phyloP scores from a whole-genome alignment of 192 early-diverging fungal genomes.

The Backusella tarrabulga region DNA sequence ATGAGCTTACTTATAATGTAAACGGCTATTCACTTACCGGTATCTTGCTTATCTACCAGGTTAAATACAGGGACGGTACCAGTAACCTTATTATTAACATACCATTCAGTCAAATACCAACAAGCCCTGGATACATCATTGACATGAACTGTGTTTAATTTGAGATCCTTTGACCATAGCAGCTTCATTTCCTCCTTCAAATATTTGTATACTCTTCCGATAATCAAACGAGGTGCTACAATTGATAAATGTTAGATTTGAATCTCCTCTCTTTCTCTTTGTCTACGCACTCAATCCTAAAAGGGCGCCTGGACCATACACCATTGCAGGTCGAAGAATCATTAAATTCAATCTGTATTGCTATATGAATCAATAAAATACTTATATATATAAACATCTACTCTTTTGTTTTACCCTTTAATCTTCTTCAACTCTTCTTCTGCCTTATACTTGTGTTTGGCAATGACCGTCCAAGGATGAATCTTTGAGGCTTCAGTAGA shows the following conservation, averaged over 20 bases:
- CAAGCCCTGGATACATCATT: slow-evolving; percentile 70
- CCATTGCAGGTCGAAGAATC: slow-evolving; percentile 82
- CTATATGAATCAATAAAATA: not conserved
- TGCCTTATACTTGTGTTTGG: slow-evolving; percentile 73
- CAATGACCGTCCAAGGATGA: slow-evolving; percentile 80
- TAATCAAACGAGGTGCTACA: slow-evolving; percentile 87
- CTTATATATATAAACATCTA: not conserved
- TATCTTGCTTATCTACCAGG: slow-evolving; percentile 82
- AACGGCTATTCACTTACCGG: slow-evolving; percentile 51
- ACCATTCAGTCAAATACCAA: slow-evolving; percentile 58
- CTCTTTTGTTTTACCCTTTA: slow-evolving; percentile 47
- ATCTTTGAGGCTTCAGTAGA: slow-evolving; percentile 59
- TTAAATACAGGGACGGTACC: slow-evolving; percentile 67
- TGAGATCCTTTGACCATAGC: slow-evolving; percentile 90
- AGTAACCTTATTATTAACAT: slow-evolving; percentile 40
- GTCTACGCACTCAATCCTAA: slow-evolving; percentile 71
- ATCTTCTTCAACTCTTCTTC: slow-evolving; percentile 80
- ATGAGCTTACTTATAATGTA: not conserved
- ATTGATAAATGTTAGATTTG: slow-evolving; percentile 10
- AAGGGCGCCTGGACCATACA: slow-evolving; percentile 84
- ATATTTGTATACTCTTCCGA: slow-evolving; percentile 84
- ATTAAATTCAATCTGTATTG: slow-evolving; percentile 69
- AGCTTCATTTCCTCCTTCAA: slow-evolving; percentile 88
- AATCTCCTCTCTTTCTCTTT: not conserved
- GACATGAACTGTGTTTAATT: slow-evolving; percentile 95